phyloP scores from a whole-genome alignment of 192 early-diverging fungal genomes.

The Coemansia sp. region DNA sequence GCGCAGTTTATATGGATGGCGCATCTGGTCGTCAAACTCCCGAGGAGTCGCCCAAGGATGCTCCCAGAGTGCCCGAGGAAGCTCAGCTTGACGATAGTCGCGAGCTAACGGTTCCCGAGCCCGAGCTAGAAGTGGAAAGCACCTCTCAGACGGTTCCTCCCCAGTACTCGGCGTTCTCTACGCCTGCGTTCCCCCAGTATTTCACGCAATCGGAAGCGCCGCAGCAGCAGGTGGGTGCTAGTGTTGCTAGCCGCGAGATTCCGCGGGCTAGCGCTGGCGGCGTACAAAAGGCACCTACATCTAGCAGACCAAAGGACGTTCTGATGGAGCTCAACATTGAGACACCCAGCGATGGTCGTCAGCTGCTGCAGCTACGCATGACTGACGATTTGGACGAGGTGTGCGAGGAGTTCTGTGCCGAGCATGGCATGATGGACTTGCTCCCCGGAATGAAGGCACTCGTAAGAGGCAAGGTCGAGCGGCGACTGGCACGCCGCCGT shows the following conservation, averaged over 20 bases:
- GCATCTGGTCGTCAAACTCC: conserved; percentile 6
- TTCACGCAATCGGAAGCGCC: conserved; percentile 35
- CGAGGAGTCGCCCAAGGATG: background rate
- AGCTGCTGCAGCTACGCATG: conserved; percentile 44
- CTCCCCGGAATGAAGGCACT: conserved; percentile 50
- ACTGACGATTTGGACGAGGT: conserved; percentile 38
- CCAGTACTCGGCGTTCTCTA: conserved; percentile 37
- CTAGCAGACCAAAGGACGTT: conserved; percentile 39
- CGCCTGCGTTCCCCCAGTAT: conserved; percentile 52
- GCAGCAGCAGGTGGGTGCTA: conserved; percentile 31
- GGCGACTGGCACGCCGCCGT: conserved; percentile 45
- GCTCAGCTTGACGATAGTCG: background rate
- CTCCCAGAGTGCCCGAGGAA: conserved; percentile 11
- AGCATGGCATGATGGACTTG: conserved; percentile 45
- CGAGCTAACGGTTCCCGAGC: conserved; percentile 8
- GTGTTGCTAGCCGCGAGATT: conserved; percentile 28
- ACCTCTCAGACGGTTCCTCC: conserved; percentile 8
- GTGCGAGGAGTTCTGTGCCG: conserved; percentile 44
- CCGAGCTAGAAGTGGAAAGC: conserved; percentile 1
- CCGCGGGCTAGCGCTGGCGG: conserved; percentile 33
- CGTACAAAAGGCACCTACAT: background rate
- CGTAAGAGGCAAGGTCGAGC: conserved; percentile 54
- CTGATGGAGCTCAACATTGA: conserved; percentile 59
- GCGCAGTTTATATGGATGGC: conserved; percentile 46
- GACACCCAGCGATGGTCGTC: conserved; percentile 41